These are phyloP conservation scores for Suillus tomentosus DNA, from an alignment of 768 basidiomycete genomes.

Conservation along the genomic window DNA sequence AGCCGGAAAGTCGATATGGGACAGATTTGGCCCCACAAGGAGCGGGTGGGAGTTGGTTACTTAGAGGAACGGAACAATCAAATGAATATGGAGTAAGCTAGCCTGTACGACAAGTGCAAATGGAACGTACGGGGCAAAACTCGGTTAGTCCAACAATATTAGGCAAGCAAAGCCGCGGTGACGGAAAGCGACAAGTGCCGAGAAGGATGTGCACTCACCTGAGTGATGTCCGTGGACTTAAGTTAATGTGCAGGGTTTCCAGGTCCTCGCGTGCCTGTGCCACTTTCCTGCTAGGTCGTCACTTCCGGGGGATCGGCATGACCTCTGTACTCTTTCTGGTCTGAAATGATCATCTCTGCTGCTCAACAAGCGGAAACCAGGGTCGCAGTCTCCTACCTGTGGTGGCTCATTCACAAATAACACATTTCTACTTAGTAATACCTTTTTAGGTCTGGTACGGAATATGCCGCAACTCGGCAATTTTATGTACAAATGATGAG, in stretches of 20 bases:
- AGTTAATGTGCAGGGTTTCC: constrained; percentile 40
- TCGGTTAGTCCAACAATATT: constrained; percentile 32
- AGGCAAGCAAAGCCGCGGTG: constrained; percentile 40
- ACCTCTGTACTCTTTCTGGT: constrained; percentile 23
- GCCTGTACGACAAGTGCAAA: constrained; percentile 27
- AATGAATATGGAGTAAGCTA: constrained; percentile 27
- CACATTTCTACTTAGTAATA: constrained; percentile 20
- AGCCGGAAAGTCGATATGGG: constrained; percentile 19
- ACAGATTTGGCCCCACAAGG: constrained; percentile 15
- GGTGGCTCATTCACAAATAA: constrained; percentile 16
- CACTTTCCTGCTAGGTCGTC: constrained; percentile 24
- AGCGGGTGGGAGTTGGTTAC: constrained; percentile 17
- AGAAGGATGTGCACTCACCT: constrained; percentile 31
- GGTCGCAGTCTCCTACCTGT: constrained; percentile 12
- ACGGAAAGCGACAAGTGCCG: constrained; percentile 37
- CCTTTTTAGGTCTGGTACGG: constrained; percentile 27
- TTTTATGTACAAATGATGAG: constrained; percentile 26
- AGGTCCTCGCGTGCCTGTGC: constrained; percentile 38
- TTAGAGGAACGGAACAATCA: constrained; percentile 22
- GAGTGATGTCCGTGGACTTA: constrained; percentile 41
- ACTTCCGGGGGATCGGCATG: constrained; percentile 30
- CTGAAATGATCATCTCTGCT: constrained; percentile 17
- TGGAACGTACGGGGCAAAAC: constrained; percentile 30
- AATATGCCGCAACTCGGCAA: constrained; percentile 33
- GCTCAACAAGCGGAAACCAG: constrained; percentile 7